Conservation (phyloP, 768 basidiomycete species). For the Sistotremastrum niveocremeum region DNA sequence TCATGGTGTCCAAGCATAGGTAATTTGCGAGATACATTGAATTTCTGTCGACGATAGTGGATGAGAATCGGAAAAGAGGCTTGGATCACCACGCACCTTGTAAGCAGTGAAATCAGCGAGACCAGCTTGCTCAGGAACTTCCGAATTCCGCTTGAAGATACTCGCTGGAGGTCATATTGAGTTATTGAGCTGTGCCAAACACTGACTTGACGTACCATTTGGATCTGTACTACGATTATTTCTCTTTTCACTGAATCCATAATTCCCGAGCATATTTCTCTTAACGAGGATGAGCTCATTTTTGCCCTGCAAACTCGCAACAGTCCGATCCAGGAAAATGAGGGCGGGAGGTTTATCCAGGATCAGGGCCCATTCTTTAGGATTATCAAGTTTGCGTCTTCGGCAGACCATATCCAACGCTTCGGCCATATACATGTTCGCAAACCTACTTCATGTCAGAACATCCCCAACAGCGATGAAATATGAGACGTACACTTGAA, state of each 20-base stretch:
- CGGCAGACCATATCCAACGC: constrained; percentile 76
- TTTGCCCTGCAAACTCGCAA: constrained; percentile 87
- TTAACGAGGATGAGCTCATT: constrained; percentile 72
- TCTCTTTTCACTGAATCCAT: constrained; percentile 56
- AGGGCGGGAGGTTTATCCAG: constrained; percentile 41
- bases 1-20: constrained; percentile 89
- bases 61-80: no score
- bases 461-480: not conserved
- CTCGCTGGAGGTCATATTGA: constrained; percentile 42
- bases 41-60: constrained; percentile 42
- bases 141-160: constrained; percentile 83
- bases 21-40: constrained; percentile 84
- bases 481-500: constrained; percentile 62
- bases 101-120: constrained; percentile 46
- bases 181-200: not conserved
- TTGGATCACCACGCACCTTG: constrained; percentile 37
- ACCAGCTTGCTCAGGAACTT: constrained; percentile 35
- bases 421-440: constrained; percentile 96
- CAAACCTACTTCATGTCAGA: constrained; percentile 34
- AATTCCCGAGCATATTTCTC: constrained; percentile 56
- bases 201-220: constrained; percentile 44
- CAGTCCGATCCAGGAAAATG: constrained; percentile 87
- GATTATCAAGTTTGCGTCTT: constrained; percentile 48
- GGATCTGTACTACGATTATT: constrained; percentile 75
- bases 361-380: constrained; percentile 75